Percentiles rank a stretch among this genome's conserved stretches.
phyloP scores from a whole-genome alignment of 495 filamentous ascomycete species.

The Peziza echinospora region DNA sequence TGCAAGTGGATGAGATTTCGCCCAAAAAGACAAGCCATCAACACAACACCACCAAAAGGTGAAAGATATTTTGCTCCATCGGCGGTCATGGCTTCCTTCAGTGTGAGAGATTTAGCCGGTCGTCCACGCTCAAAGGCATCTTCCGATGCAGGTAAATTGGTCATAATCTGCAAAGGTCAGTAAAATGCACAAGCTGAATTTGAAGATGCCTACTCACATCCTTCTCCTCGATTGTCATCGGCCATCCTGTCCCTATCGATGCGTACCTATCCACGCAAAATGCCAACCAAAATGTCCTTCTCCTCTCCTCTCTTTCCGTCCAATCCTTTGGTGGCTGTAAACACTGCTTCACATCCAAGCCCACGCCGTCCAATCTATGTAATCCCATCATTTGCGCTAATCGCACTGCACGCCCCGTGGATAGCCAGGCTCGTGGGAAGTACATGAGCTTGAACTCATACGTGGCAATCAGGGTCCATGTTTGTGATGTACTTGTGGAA shows the following conservation, averaged over 20 bases:
- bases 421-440: conserved; percentile 92
- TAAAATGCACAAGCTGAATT: background rate
- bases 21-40: conserved; percentile 77
- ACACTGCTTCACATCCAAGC: conserved; percentile 80
- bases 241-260: conserved; percentile 95
- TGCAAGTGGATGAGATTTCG: conserved; percentile 89
- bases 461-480: conserved; percentile 53
- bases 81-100: conserved; percentile 52
- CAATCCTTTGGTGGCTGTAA: conserved; percentile 70
- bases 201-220: conserved; percentile 37
- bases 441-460: conserved; percentile 98
- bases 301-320: conserved; percentile 78
- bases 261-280: conserved; percentile 82
- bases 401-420: conserved; percentile 53
- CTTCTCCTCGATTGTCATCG: conserved; percentile 75
- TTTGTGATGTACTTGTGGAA: conserved; percentile 58
- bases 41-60: conserved; percentile 56
- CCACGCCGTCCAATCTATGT: conserved; percentile 68
- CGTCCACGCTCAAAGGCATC: conserved; percentile 71
- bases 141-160: conserved; percentile 63
- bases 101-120: conserved; percentile 41
- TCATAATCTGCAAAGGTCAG: conserved; percentile 36
- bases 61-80: conserved; percentile 49
- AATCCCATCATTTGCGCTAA: conserved; percentile 81
- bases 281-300: conserved; percentile 84